Evolutionary conservation across 306 rosid genomes (phyloP).

Genomic region (Ochetophila trinervis): DNA sequence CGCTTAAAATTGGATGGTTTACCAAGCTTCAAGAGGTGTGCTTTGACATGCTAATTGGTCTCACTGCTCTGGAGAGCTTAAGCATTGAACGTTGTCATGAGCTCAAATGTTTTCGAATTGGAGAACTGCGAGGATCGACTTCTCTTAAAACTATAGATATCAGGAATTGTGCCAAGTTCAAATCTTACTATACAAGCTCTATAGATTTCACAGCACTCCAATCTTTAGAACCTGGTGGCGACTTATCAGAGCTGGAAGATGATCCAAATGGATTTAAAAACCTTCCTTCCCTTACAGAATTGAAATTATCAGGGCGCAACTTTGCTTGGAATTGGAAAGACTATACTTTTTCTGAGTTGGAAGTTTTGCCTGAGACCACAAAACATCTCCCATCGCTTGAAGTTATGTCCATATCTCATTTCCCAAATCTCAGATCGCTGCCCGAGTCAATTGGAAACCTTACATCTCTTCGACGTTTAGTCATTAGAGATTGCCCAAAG

Average conservation of each 20-base stretch:
- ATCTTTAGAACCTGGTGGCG: neutral
- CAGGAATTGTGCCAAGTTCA: neutral
- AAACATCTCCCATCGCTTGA: conserved; percentile 1
- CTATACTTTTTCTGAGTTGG: neutral
- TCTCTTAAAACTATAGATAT: neutral
- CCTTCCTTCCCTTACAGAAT: neutral
- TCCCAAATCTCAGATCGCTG: neutral
- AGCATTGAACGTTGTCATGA: neutral
- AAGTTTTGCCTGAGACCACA: neutral
- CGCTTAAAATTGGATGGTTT: neutral
- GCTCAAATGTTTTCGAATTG: conserved; percentile 7
- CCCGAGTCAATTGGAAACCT: conserved; percentile 10
- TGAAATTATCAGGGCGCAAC: neutral
- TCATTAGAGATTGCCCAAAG: neutral
- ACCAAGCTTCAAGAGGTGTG: conserved; percentile 2
- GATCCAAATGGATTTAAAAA: neutral
- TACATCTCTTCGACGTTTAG: conserved; percentile 1
- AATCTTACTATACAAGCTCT: neutral
- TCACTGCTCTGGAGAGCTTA: neutral
- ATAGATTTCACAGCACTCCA: neutral
- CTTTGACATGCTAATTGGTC: neutral
- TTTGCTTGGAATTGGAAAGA: neutral
- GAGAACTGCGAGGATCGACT: neutral
- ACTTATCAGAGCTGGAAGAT: neutral
- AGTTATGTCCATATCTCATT: neutral